Conservation (phyloP, 2,329 filamentous ascomycete genomes). For the Myriosclerotinia curreyana region DNA sequence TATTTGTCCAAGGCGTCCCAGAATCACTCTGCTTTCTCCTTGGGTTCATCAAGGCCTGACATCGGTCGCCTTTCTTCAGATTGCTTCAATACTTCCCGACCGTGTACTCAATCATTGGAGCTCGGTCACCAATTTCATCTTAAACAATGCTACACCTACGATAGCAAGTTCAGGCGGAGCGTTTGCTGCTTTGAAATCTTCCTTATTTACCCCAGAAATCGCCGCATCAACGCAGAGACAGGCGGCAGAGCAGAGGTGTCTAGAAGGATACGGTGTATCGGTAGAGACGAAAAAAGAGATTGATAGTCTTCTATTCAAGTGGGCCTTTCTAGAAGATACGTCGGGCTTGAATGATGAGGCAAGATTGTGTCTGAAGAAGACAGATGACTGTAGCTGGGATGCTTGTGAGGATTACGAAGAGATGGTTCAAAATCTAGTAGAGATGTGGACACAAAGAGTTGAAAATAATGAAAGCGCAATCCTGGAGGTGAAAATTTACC, state of each 20-base stretch:
- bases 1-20: constrained; percentile 34
- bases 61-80: constrained; percentile 21
- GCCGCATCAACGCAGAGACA: constrained; percentile 9
- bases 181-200: constrained; percentile 18
- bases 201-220: constrained; percentile 20
- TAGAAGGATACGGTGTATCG: constrained; percentile 28
- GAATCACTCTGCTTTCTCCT: constrained; percentile 34
- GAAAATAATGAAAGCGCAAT: constrained; percentile 21
- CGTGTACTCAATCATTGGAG: constrained; percentile 38
- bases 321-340: constrained; percentile 32
- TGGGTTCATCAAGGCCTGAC: constrained; percentile 43
- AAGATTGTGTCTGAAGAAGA: constrained; percentile 34
- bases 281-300: constrained; percentile 25
- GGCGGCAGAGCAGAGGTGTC: constrained; percentile 24
- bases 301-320: constrained; percentile 25
- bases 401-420: constrained; percentile 30
- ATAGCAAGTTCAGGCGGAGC: constrained; percentile 25
- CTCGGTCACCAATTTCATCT: constrained; percentile 38
- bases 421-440: constrained; percentile 25
- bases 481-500: constrained; percentile 32
- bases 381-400: constrained; percentile 26
- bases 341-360: constrained; percentile 37
- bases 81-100: constrained; percentile 30
- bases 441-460: constrained; percentile 27
- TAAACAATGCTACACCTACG: constrained; percentile 36